Evolutionary conservation across 106 monocot species (phyloP).

Genomic region (Dioscorea alata): DNA sequence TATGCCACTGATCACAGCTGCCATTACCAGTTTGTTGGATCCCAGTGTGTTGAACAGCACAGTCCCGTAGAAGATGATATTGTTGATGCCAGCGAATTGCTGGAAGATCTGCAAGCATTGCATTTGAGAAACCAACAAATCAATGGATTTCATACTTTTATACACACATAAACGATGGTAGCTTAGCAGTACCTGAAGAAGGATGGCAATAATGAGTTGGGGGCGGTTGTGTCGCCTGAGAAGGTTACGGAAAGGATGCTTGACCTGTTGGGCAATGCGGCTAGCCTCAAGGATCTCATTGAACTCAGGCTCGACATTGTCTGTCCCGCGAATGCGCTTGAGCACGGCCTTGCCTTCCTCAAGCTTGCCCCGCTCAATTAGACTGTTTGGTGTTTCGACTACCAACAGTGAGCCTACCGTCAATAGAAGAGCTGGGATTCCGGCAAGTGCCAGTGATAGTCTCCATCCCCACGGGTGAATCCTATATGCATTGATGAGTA

Average conservation of each 20-base stretch:
- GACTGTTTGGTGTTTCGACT: conserved; percentile 63
- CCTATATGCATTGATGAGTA: conserved; percentile 13
- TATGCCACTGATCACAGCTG: conserved; percentile 64
- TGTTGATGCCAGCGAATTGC: conserved; percentile 67
- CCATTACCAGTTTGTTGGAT: conserved; percentile 65
- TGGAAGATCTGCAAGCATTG: conserved; percentile 41
- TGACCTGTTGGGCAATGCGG: conserved; percentile 54
- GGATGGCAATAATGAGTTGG: conserved; percentile 65
- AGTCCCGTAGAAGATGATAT: conserved; percentile 76
- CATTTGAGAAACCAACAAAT: too few species aligned
- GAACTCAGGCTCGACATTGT: conserved; percentile 66
- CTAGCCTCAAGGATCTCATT: conserved; percentile 70
- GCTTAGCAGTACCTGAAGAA: conserved; percentile 33
- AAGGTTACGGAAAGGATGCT: conserved; percentile 90
- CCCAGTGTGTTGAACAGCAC: conserved; percentile 77
- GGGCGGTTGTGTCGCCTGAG: conserved; percentile 65
- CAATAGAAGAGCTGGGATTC: conserved; percentile 36
- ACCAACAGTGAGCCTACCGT: conserved; percentile 29
- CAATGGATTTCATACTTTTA: too few species aligned
- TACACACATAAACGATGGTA: too few species aligned
- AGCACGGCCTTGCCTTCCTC: conserved; percentile 68
- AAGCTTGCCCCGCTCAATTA: conserved; percentile 62
- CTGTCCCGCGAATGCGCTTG: conserved; percentile 45
- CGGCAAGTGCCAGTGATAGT: conserved; percentile 37
- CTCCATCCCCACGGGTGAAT: conserved; percentile 52